These are phyloP conservation scores for Pestalotiopsis sp. DNA, from an alignment of 2,329 filamentous ascomycete genomes.

Conservation along the genomic window DNA sequence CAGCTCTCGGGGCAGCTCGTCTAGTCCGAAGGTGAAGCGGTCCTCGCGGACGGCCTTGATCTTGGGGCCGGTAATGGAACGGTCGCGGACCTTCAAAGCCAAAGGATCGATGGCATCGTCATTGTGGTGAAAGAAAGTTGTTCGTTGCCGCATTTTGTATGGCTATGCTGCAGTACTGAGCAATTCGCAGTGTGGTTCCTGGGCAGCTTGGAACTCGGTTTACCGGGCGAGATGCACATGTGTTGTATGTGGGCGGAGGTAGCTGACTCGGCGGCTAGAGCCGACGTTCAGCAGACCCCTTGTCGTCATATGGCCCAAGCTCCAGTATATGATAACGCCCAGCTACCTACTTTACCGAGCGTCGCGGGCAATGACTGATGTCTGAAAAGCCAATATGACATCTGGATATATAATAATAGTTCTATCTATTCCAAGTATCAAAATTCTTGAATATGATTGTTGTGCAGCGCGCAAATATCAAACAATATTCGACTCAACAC, in stretches of 20 bases:
- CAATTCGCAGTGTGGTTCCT: background rate
- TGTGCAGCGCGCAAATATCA: no score
- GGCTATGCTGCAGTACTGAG: background rate
- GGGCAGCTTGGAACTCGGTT: background rate
- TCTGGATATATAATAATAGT: no score
- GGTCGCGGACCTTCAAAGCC: constrained; percentile 59
- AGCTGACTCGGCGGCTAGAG: background rate
- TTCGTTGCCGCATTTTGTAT: constrained; percentile 70
- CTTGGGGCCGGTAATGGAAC: constrained; percentile 56
- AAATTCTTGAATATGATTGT: no score
- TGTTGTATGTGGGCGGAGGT: background rate
- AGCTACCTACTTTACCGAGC: no score
- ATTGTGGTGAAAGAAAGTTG: constrained; percentile 76
- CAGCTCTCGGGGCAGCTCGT: constrained; percentile 74
- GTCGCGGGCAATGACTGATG: no score
- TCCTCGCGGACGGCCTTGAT: constrained; percentile 77
- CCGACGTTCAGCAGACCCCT: background rate
- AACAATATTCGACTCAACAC: no score
- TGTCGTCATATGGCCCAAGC: constrained; percentile 4
- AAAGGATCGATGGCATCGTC: constrained; percentile 67
- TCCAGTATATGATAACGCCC: background rate
- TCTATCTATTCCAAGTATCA: no score
- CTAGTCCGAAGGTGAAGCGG: constrained; percentile 71
- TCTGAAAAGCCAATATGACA: no score
- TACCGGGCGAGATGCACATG: background rate